These are phyloP conservation scores for Cucurbita pepo DNA, from an alignment of 306 rosid species.

Conservation along the genomic window DNA sequence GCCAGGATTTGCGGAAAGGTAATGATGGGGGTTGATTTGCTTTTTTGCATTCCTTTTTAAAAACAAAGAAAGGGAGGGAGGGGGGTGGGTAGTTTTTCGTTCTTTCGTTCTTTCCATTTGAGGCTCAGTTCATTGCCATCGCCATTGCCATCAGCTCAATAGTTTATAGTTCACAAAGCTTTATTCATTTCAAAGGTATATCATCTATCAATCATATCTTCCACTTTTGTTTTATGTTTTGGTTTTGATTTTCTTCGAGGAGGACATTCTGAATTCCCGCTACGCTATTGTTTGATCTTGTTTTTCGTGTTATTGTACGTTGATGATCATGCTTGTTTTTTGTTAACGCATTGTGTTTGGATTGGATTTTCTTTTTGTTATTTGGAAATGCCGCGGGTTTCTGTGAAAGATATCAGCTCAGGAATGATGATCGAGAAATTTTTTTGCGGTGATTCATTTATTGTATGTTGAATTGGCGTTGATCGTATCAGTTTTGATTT, in stretches of 20 bases:
- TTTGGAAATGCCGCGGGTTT: background rate
- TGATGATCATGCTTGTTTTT: background rate
- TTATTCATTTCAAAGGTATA: slow-evolving; percentile 1
- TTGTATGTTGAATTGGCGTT: background rate
- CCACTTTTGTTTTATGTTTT: background rate
- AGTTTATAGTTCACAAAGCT: background rate
- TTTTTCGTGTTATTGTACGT: background rate
- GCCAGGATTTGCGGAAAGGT: slow-evolving; percentile 20
- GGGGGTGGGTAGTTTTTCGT: slow-evolving; percentile 17
- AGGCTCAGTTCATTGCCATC: background rate
- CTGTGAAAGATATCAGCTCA: background rate
- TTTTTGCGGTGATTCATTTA: background rate
- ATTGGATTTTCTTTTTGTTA: background rate
- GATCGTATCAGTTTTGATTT: background rate
- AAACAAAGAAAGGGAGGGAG: slow-evolving; percentile 25
- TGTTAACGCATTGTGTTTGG: background rate
- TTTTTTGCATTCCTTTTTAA: slow-evolving; percentile 20
- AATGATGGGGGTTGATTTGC: slow-evolving; percentile 53
- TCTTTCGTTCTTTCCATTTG: background rate
- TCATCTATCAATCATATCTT: background rate
- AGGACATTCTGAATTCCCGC: background rate
- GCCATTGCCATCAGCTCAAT: background rate
- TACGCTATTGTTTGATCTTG: background rate
- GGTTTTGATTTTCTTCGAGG: background rate
- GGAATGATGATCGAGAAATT: background rate